phyloP scores from a whole-genome alignment of 768 basidiomycete genomes.

The Tubosaeta brunneosetosa region DNA sequence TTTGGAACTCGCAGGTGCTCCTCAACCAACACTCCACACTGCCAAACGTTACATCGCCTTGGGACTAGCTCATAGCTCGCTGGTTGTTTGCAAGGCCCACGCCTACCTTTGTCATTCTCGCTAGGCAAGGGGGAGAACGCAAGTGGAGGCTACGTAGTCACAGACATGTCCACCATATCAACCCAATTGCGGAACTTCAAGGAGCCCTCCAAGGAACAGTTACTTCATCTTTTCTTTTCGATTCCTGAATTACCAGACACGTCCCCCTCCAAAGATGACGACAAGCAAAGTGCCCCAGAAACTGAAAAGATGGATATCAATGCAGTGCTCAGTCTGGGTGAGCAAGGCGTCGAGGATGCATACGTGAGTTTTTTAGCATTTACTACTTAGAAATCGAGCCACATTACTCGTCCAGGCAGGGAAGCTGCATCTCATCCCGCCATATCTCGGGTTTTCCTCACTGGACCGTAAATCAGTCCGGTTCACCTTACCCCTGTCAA shows the following conservation, averaged over 20 bases:
- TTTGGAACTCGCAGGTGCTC: slow-evolving; percentile 14
- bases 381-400: background rate
- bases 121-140: background rate
- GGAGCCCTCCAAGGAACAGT: slow-evolving; percentile 86
- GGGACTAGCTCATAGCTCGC: slow-evolving; percentile 1
- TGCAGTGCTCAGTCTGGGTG: slow-evolving; percentile 77
- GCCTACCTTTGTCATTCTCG: background rate
- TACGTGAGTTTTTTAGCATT: slow-evolving; percentile 59
- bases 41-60: slow-evolving; percentile 1
- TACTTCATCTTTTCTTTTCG: slow-evolving; percentile 83
- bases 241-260: slow-evolving; percentile 46
- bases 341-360: slow-evolving; percentile 81
- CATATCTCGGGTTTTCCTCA: slow-evolving; percentile 86
- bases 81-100: background rate
- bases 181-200: slow-evolving; percentile 88
- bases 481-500: slow-evolving; percentile 88
- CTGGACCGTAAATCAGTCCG: slow-evolving; percentile 89
- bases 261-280: slow-evolving; percentile 15
- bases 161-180: slow-evolving; percentile 71
- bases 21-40: slow-evolving; percentile 7
- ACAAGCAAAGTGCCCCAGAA: slow-evolving; percentile 33
- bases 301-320: slow-evolving; percentile 81
- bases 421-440: slow-evolving; percentile 81
- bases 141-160: slow-evolving; percentile 2
- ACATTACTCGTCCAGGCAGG: slow-evolving; percentile 58